These are phyloP conservation scores for Psophocarpus tetragonolobus DNA, from an alignment of 306 rosid genomes.

Conservation along the genomic window DNA sequence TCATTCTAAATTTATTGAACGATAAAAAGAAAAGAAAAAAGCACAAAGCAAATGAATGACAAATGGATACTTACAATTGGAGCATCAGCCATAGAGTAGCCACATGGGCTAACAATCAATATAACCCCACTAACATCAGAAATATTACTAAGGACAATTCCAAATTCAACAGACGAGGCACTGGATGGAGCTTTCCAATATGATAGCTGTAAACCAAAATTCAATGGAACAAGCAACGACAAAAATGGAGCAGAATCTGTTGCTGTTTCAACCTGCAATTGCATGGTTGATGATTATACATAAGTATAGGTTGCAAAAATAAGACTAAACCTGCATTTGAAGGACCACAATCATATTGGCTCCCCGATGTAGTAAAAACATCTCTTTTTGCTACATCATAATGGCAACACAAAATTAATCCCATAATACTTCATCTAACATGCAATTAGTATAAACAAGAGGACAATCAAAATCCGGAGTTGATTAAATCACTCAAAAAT, in stretches of 20 bases:
- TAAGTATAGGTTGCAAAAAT: slow-evolving; percentile 17
- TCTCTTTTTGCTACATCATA: neutral
- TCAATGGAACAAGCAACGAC: slow-evolving; percentile 86
- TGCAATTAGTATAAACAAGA: slow-evolving; percentile 9
- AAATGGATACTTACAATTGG: slow-evolving; percentile 70
- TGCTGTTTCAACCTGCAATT: slow-evolving; percentile 82
- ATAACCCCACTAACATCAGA: slow-evolving; percentile 92
- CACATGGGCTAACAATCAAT: slow-evolving; percentile 88
- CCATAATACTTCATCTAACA: neutral
- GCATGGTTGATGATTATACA: slow-evolving; percentile 31
- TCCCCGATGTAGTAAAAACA: neutral
- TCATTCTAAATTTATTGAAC: slow-evolving; percentile 31
- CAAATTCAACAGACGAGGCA: slow-evolving; percentile 70
- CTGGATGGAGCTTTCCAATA: slow-evolving; percentile 95
- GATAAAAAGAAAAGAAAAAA: slow-evolving; percentile 25
- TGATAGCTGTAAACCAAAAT: slow-evolving; percentile 58
- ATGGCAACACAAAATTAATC: slow-evolving; percentile 6
- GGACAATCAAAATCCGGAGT: slow-evolving; percentile 11
- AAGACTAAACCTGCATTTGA: slow-evolving; percentile 8
- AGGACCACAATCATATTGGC: neutral
- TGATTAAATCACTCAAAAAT: slow-evolving; percentile 12
- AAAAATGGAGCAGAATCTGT: slow-evolving; percentile 77
- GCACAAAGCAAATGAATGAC: slow-evolving; percentile 30
- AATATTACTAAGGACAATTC: slow-evolving; percentile 70
- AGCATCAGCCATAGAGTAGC: slow-evolving; percentile 84